Evolutionary conservation across 306 rosid species (phyloP), one percentile per base, ranked within the genome.

Genomic region (Fagus sylvatica): DNA sequence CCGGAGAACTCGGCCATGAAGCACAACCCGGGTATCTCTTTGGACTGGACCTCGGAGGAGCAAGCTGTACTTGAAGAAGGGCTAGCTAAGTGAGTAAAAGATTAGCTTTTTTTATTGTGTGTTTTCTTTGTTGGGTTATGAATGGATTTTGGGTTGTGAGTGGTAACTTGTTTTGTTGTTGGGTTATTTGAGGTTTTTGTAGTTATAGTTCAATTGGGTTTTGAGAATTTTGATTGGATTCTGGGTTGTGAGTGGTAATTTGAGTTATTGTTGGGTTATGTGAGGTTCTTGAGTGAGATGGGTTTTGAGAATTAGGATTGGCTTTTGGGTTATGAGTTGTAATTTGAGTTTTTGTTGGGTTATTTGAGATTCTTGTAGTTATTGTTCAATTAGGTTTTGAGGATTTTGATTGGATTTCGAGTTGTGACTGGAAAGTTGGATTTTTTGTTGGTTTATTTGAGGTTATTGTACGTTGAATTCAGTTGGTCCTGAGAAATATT

Each of bases 1-100:
- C 88, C 92, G 2, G 98, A 95, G 48, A 87, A 79, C 78, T 85
- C 95, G 0, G 86, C 91, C 65, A 82, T 89, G 97, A 95, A 91
- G 86, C 99, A 95, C 84, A 93, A 93, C 83, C 99, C 99, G 6
- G 99, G 98, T 11, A 86, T 95, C 59, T 82, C 97, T 7, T 84
- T 81, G 88, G 97, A 93, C 74, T 93, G 99, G 99, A 88, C 87
- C 11, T 11, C 91, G 0, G 99, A 95, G 12, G 99, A 93, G 80
- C 99, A 95, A 87, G 57, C 89, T 62, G 80, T 82, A 51, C 97
- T 95, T 2, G 99, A 93, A 54, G 93, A 93, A 1, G 97, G 97
- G 40, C 96, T 95, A 80, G 42, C 84, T 71, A 88, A 88, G 99
- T 95, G 36, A 87, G 99, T 85, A 22, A 22, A 22, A 12, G 2